Evolutionary conservation across 495 filamentous ascomycete species (phyloP), one percentile per base, ranked within the genome.

Genomic region (Geopyxis carbonaria): DNA sequence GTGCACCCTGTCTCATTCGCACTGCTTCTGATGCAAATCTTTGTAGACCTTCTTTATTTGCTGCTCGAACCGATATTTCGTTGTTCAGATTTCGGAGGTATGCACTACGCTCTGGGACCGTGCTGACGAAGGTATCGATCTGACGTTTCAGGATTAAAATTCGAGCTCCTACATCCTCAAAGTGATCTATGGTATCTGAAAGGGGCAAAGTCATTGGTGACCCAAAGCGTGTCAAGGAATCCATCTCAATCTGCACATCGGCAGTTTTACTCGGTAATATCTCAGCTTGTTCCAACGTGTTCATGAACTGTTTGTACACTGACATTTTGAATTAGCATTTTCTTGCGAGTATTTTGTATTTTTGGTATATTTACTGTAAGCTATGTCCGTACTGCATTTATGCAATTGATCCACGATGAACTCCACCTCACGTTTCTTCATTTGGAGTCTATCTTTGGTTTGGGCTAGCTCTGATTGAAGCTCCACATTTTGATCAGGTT

Each of bases 381-480:
- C 31, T 25, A 94, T 56, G 25, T 76, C 68, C 34, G 68, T 62
- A 0, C 76, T 76, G 27, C 70, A 68, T 37, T 57, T 59, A 46
- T 92, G 86, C 48, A 95, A 67, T 42, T 75, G 73, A 21, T 62
- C 54, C 6, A 91, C 68, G 63, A 86, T 69, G 18, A 63, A 61
- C n/a, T 72, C 68, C 1, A 91, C 82, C 30, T 87, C 78, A 19
- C 68, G 65, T 60, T 97, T 97, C 44, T 76, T 72, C 22, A 68
- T 64, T 50, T 85, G 78, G 0, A 94, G 66, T 22, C 66, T 66
- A 1, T 75, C 73, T 45, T 97, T 95, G 16, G 77, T 73, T 16
- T 64, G 68, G 3, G 65, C 64, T 20, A 93, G 67, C 43, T 72
- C 59, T 30, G 64, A 67, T 56, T 93, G 86, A 22, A 93, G 64